Base-by-base conservation (phyloP, 345 rosid genomes). In the Excoecaria cochinchinensis region DNA sequence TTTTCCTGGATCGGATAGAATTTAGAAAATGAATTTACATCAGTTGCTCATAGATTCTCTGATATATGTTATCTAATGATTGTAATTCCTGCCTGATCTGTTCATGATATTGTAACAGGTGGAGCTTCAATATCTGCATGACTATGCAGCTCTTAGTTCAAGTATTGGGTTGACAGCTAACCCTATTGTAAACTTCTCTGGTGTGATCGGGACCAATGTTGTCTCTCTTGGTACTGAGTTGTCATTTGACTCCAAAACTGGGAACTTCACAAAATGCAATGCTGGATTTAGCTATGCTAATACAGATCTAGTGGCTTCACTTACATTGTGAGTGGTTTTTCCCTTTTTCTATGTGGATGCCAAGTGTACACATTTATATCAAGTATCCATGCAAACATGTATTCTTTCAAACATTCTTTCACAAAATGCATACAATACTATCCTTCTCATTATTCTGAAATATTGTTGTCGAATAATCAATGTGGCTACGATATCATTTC, bases 101-200 rank as follows among this genome's bases (percentile, higher is more conserved):
- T 52, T 70, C 16, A 38, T 77, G 55, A 58, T 58, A 51, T 50
- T 77, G 58, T 82, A 60, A 80, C 87, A 95, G 99, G 46, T 89
- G 79, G 98, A 95, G 85, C 74, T 95, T 70, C 99, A 92, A 71
- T 95, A 89, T 83, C 80, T 90, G 90, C 97, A 91, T 82, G 99
- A 95, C 53, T 87, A 87, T 55, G 92, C 91, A 0, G 99, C 93
- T 74, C 84, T 93, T 58, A 88, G 89, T 87, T 75, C 96, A 6
- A 93, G 98, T 78, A 77, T 95, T 79, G 96, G 92, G 36, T 81
- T 95, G 86, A 88, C 98, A 58, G 91, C 89, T 24, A 90, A 87
- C 82, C 99, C 99, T 3, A 31, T 81, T 59, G 88, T 91, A 66
- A 91, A 93, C 86, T 87, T 91, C 76, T 87, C 99, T 15, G 91